Evolutionary conservation across 2,329 filamentous ascomycete species (phyloP), one percentile per base, ranked within the genome.

Genomic region (Pseudogymnoascus sp.): DNA sequence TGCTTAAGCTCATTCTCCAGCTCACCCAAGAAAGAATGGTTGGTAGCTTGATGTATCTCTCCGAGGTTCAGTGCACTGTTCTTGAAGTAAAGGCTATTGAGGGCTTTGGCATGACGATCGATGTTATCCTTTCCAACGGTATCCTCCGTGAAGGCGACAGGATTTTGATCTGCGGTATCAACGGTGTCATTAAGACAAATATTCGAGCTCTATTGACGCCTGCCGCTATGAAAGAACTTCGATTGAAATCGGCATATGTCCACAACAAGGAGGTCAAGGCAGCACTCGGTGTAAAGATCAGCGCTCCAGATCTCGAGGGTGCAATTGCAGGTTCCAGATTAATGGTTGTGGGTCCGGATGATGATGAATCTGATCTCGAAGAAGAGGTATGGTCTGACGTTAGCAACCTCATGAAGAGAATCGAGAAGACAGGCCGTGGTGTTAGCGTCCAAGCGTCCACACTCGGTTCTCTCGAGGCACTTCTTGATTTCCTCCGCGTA

Each of bases 251-350:
- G 2, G 84, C 88, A 67, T 99, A 99, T 72, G 93, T 99, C 31
- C 96, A 99, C 81, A 97, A 99, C 81, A 97, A 99, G 81, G 92
- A 96, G 76, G 93, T 97, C 79, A 99, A 97, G 82, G 95, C 96
- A 19, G 92, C 95, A 8, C 85, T 99, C 73, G 95, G 95, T 89
- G 91, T 99, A 76, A 99, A 99, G 85, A 97, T 99, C 74, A 92
- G 92, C 67, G 95, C 93, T 50, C 96, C 96, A 70, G 92, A 93
- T 67, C 88, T 99, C 21, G 95, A 99, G 76, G 88, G 91, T 66
- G 95, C 96, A 69, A 97, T 99, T 76, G 95, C 95, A 66, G 95
- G 95, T 74, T 99, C 96, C 19, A 88, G 96, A 69, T 82, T 99
- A 70, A 86, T 99, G 71, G 93, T 99, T 28, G 92, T 96, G 65